These are phyloP conservation scores for Leucosporidium scottii DNA, from an alignment of 768 basidiomycete species.

Conservation along the genomic window DNA sequence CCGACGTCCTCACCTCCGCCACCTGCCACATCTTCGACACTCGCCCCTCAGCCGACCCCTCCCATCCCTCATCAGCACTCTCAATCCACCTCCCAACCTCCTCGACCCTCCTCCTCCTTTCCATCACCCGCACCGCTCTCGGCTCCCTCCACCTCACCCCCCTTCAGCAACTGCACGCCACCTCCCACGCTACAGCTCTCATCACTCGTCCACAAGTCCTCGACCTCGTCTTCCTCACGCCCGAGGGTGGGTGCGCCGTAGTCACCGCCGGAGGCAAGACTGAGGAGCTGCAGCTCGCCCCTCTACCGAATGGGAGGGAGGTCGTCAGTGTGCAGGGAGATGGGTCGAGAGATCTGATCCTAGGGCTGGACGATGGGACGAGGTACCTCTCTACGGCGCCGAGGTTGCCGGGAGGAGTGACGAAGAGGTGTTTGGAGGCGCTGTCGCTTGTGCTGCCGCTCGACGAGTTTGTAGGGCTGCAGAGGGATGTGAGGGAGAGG, in stretches of 20 bases:
- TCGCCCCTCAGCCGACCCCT: constrained; percentile 59
- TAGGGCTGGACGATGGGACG: neutral
- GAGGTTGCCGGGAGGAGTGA: constrained; percentile 48
- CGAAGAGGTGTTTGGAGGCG: constrained; percentile 55
- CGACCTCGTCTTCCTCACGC: constrained; percentile 64
- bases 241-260: constrained; percentile 43
- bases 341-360: neutral
- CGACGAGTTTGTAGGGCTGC: constrained; percentile 54
- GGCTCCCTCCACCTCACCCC: constrained; percentile 46
- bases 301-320: neutral
- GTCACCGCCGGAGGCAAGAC: neutral
- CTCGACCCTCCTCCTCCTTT: constrained; percentile 40
- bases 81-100: constrained; percentile 54
- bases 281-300: neutral
- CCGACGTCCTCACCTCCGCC: neutral
- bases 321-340: neutral
- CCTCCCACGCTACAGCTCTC: constrained; percentile 55
- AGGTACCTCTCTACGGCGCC: neutral
- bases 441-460: constrained; percentile 58
- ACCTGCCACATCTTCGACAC: constrained; percentile 38
- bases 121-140: constrained; percentile 46
- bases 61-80: constrained; percentile 53
- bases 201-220: constrained; percentile 58
- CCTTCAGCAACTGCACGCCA: constrained; percentile 43
- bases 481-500: constrained; percentile 52